Evolutionary conservation across 2,329 filamentous ascomycete species (phyloP).

Genomic region (Pestalotiopsis sp.): DNA sequence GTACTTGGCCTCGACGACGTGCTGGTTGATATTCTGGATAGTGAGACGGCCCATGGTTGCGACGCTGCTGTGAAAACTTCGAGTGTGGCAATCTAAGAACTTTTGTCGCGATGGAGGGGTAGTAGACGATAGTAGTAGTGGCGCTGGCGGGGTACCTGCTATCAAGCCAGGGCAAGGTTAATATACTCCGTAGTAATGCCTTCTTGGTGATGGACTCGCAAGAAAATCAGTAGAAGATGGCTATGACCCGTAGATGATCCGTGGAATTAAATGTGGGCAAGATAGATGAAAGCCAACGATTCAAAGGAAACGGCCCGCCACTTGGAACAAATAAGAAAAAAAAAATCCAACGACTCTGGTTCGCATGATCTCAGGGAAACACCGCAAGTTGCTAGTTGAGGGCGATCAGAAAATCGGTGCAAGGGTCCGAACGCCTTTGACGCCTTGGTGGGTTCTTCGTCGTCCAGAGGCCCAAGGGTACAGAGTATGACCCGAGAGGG

Average conservation of each 20-base stretch:
- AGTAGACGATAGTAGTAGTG: background rate
- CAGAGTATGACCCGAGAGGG: conserved; percentile 6
- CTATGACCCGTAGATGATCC: background rate
- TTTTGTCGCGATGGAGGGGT: conserved; percentile 9
- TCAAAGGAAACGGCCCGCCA: background rate
- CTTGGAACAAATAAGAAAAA: background rate
- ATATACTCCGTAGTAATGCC: background rate
- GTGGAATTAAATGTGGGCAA: background rate
- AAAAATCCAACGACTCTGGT: background rate
- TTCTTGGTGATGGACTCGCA: background rate
- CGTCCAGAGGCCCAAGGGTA: background rate
- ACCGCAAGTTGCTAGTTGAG: conserved; percentile 7
- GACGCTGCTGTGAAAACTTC: conserved; percentile 5
- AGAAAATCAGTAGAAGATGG: background rate
- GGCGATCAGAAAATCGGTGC: conserved; percentile 4
- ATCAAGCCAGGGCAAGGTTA: background rate
- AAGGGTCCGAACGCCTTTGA: conserved; percentile 1
- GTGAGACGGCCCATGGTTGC: conserved; percentile 53
- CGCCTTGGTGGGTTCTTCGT: background rate
- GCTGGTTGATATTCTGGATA: conserved; percentile 87
- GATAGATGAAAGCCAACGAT: background rate
- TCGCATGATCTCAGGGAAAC: conserved; percentile 5
- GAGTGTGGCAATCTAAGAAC: background rate
- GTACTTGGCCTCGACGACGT: conserved; percentile 87
- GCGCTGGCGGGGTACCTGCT: conserved; percentile 8